Evolutionary conservation across 108 stramenopile genomes (phyloP).

Genomic region (Pseudonitzschia pungens): DNA sequence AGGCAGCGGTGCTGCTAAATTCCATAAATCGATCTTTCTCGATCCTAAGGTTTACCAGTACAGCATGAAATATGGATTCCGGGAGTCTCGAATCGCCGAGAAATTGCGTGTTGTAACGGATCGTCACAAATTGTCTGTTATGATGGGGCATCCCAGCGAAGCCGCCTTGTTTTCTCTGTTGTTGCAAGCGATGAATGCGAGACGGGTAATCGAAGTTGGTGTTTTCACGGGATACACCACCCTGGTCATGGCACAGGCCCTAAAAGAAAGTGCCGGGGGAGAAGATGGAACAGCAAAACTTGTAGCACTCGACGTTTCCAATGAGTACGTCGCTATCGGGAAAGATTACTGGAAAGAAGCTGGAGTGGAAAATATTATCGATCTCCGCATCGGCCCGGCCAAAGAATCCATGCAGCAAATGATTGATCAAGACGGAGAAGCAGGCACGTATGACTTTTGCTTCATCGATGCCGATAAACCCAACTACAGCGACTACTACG

Average conservation of each 20-base stretch:
- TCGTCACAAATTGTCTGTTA: background rate
- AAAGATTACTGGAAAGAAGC: constrained; percentile 26
- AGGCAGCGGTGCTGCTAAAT: background rate
- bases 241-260: constrained; percentile 14
- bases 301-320: constrained; percentile 19
- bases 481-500: constrained; percentile 21
- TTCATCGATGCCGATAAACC: constrained; percentile 34
- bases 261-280: background rate
- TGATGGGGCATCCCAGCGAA: constrained; percentile 24
- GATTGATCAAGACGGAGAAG: background rate
- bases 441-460: constrained; percentile 17
- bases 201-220: constrained; percentile 22
- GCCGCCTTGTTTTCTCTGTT: constrained; percentile 18
- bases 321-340: constrained; percentile 18
- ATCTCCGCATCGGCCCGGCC: constrained; percentile 21
- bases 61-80: constrained; percentile 11
- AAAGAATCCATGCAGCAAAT: constrained; percentile 9
- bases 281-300: background rate
- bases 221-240: constrained; percentile 27
- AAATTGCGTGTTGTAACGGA: constrained; percentile 12
- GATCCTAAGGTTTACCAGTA: constrained; percentile 15
- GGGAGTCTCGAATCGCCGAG: background rate
- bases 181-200: constrained; percentile 16
- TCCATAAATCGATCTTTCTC: constrained; percentile 1
- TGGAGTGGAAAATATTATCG: constrained; percentile 24